These are phyloP conservation scores for Phaeolepiota aurea DNA, from an alignment of 768 basidiomycete species.

Conservation along the genomic window DNA sequence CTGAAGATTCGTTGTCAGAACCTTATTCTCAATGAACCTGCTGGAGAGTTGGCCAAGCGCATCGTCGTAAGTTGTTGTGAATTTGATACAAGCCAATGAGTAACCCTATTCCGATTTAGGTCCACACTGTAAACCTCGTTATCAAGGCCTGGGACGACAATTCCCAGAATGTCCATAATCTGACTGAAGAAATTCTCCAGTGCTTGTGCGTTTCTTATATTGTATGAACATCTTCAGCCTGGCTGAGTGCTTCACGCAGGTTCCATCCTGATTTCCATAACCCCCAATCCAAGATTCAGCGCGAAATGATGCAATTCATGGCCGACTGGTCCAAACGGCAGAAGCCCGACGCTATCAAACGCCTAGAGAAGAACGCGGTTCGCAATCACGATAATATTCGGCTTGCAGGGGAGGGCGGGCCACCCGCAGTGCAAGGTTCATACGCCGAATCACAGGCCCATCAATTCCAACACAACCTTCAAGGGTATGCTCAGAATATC, in stretches of 20 bases:
- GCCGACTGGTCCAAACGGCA: slow-evolving; percentile 47
- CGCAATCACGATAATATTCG: slow-evolving; percentile 69
- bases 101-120: slow-evolving; percentile 22
- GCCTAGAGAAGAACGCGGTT: slow-evolving; percentile 59
- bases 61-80: slow-evolving; percentile 45
- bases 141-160: slow-evolving; percentile 77
- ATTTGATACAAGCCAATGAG: neutral
- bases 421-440: slow-evolving; percentile 34
- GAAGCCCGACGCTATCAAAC: slow-evolving; percentile 40
- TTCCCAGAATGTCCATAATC: slow-evolving; percentile 44
- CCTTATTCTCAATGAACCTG: slow-evolving; percentile 76
- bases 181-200: slow-evolving; percentile 56
- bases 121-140: slow-evolving; percentile 57
- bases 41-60: slow-evolving; percentile 63
- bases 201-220: slow-evolving; percentile 42
- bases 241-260: slow-evolving; percentile 21
- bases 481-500: slow-evolving; percentile 36
- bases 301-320: slow-evolving; percentile 70
- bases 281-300: slow-evolving; percentile 53
- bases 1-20: slow-evolving; percentile 35
- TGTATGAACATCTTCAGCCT: neutral
- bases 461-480: slow-evolving; percentile 37
- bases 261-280: slow-evolving; percentile 85
- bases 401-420: slow-evolving; percentile 41
- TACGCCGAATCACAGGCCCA: slow-evolving; percentile 40